phyloP scores from a whole-genome alignment of 306 rosid species.

The Prosopis cineraria region DNA sequence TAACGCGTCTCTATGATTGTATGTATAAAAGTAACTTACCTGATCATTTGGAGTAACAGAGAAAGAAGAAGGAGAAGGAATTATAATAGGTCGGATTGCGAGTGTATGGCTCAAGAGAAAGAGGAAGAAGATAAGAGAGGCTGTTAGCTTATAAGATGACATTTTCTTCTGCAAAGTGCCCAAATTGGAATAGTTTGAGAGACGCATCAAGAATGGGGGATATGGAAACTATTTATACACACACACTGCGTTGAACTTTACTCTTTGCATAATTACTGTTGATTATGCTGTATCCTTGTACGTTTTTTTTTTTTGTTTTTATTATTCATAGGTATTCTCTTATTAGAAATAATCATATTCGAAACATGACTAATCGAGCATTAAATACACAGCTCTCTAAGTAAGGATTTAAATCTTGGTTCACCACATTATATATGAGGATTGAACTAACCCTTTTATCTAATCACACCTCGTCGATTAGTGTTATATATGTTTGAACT shows the following conservation, averaged over 20 bases:
- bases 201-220: not conserved
- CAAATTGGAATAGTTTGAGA: not conserved
- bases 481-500: too few species aligned
- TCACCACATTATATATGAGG: too few species aligned
- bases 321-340: too few species aligned
- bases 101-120: constrained; percentile 7
- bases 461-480: too few species aligned
- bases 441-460: too few species aligned
- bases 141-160: constrained; percentile 35
- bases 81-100: constrained; percentile 29
- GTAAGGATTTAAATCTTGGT: too few species aligned
- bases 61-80: constrained; percentile 37
- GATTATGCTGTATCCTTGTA: not conserved
- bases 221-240: constrained; percentile 38
- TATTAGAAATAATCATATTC: too few species aligned
- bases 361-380: too few species aligned
- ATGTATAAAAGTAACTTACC: too few species aligned
- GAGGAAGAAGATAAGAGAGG: constrained; percentile 31
- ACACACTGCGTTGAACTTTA: constrained; percentile 17
- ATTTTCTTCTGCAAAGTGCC: constrained; percentile 18
- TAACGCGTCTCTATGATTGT: too few species aligned
- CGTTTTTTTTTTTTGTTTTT: too few species aligned
- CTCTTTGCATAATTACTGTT: not conserved
- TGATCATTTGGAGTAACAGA: constrained; percentile 18
- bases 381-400: too few species aligned